A percentile compares a stretch with the other conserved stretches of the same genome.
These are phyloP conservation scores for Scytalidium lignicola DNA, from an alignment of 2,329 filamentous ascomycete species.

Conservation along the genomic window DNA sequence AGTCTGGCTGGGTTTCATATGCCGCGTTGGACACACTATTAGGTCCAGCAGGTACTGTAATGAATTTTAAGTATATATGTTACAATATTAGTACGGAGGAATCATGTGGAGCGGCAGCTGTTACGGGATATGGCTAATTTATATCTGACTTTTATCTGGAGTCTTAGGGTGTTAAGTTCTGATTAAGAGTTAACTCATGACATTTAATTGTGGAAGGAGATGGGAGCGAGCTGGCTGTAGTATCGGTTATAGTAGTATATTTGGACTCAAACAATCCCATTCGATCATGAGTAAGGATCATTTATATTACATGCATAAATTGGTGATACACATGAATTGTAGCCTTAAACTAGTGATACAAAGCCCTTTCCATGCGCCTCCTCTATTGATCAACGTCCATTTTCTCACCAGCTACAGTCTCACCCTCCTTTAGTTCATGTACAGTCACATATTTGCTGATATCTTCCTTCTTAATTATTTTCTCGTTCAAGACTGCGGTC, in stretches of 20 bases:
- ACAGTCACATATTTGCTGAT: conserved; percentile 92
- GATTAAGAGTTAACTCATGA: no score
- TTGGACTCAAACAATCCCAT: no score
- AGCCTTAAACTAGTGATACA: conserved; percentile 1
- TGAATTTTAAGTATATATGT: no score
- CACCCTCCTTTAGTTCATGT: conserved; percentile 59
- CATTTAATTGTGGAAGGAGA: no score
- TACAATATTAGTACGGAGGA: no score
- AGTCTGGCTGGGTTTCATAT: neutral
- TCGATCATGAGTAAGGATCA: neutral
- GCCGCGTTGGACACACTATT: neutral
- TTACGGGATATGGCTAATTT: no score
- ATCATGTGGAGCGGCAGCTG: no score
- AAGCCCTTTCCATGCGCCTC: conserved; percentile 1
- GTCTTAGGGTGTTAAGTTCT: no score
- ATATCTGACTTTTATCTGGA: no score
- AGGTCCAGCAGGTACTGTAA: neutral
- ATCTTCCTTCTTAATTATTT: conserved; percentile 90
- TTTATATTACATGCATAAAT: neutral
- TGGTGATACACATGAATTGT: neutral
- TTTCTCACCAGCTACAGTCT: conserved; percentile 57
- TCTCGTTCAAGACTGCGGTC: conserved; percentile 94
- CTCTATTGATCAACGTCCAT: conserved; percentile 64
- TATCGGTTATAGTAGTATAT: no score
- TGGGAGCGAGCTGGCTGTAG: no score